Percentiles rank a stretch among this genome's conserved stretches.
Conservation (phyloP, 2,329 filamentous ascomycete genomes). For the Pezicula neosporulosa region DNA sequence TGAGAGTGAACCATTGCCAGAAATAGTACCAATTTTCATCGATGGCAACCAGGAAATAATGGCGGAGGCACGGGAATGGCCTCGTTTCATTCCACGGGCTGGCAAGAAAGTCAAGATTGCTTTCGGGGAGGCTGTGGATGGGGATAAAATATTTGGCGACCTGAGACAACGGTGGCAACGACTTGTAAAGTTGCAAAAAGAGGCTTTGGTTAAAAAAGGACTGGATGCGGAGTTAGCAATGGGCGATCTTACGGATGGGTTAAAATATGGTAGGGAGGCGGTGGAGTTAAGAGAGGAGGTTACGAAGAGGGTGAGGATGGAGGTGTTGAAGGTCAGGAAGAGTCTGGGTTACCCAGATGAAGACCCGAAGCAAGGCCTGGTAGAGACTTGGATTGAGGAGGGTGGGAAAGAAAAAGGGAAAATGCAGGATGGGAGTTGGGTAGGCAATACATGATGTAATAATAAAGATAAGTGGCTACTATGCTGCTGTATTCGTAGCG, state of each 20-base stretch:
- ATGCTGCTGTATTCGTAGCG: no score
- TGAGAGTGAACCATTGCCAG: slow-evolving; percentile 81
- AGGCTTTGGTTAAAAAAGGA: slow-evolving; percentile 31
- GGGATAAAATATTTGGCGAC: slow-evolving; percentile 73
- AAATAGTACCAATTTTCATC: slow-evolving; percentile 91
- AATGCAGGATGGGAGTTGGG: slow-evolving; percentile 58
- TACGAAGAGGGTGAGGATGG: slow-evolving; percentile 70
- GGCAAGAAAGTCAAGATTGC: slow-evolving; percentile 68
- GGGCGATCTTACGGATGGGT: slow-evolving; percentile 60
- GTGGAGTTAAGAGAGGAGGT: slow-evolving; percentile 75
- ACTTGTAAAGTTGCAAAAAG: slow-evolving; percentile 52
- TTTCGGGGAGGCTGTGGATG: slow-evolving; percentile 76
- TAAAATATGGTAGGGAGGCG: slow-evolving; percentile 72
- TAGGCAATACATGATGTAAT: slow-evolving; percentile 42
- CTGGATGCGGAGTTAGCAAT: slow-evolving; percentile 32
- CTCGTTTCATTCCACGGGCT: slow-evolving; percentile 74
- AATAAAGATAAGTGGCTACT: background rate
- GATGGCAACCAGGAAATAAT: slow-evolving; percentile 87
- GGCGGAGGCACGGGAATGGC: slow-evolving; percentile 77
- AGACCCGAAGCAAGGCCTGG: slow-evolving; percentile 71
- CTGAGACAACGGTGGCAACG: slow-evolving; percentile 71
- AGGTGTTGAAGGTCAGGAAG: slow-evolving; percentile 75
- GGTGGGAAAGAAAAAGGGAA: slow-evolving; percentile 50
- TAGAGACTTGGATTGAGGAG: slow-evolving; percentile 73
- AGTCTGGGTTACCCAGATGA: slow-evolving; percentile 70